Base-by-base conservation (phyloP, 352 stramenopile species). In the Phytophthora brassicae region DNA sequence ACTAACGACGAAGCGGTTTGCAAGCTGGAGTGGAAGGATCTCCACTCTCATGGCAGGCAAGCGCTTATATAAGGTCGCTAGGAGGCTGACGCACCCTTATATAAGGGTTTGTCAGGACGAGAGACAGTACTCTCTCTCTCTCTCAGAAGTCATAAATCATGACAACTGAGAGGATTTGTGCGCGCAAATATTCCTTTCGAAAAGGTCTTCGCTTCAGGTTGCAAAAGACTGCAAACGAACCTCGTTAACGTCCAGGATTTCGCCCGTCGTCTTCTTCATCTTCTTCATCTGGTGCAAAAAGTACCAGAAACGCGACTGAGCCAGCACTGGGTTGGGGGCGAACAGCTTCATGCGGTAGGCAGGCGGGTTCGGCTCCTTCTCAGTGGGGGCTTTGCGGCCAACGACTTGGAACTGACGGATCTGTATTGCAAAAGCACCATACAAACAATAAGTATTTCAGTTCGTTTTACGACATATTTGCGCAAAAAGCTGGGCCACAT, bases 211-310 rank as follows among this genome's bases (percentile, higher is more conserved):
- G 39, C 39, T 26, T 45, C 39, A 45, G 16, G 26, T 41, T 8
- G 50, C 24, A 6, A 60, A 24, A 50, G 59, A 28, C 23, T 62
- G 58, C 56, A 52, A 73, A 90, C 86, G 70, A 61, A 98, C 90
- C 90, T 99, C 97, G 75, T 99, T 98, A 66, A 98, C 84, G 81
- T 99, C 95, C 53, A 99, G 83, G 79, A 99, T 99, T 83, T 99
- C 97, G 77, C 97, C 98, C 49, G 97, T 99, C 55, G 97, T 99
- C 92, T 99, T 99, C 95, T 99, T 99, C 97, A 99, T 99, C 91
- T 99, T 99, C 72, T 97, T 95, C 88, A 99, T 99, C 89, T 99
- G 97, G 82, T 99, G 97, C 75, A 99, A 95, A 86, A 99, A 99
- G 89, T 99, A 99, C 97, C 98, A 99, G 91, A 99, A 99, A 78